phyloP scores from a whole-genome alignment of 2,329 filamentous ascomycete species.

The Neurospora crassa region DNA sequence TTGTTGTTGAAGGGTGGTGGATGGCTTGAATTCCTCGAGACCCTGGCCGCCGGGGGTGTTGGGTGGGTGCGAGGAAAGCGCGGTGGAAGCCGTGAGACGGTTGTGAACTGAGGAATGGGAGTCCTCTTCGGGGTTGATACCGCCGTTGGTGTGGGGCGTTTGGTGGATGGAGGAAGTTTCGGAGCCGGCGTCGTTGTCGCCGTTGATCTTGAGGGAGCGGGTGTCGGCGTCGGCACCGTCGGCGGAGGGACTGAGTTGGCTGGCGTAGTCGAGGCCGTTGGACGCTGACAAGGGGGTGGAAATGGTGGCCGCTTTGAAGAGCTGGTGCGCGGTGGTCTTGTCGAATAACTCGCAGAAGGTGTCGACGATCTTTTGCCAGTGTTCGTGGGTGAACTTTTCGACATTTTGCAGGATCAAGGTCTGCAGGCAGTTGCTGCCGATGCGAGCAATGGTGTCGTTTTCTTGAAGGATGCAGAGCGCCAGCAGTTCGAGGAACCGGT shows the following conservation, averaged over 20 bases:
- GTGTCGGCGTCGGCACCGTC: slow-evolving; percentile 36
- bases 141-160: slow-evolving; percentile 18
- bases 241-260: slow-evolving; percentile 30
- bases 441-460: slow-evolving; percentile 95
- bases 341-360: slow-evolving; percentile 95
- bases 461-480: slow-evolving; percentile 97
- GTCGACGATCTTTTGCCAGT: slow-evolving; percentile 92
- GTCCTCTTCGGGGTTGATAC: slow-evolving; percentile 11
- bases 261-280: slow-evolving; percentile 43
- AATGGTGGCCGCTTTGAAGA: slow-evolving; percentile 74
- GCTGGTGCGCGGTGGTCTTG: slow-evolving; percentile 84
- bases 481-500: slow-evolving; percentile 89
- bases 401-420: slow-evolving; percentile 96
- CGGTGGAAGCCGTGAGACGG: slow-evolving; percentile 12
- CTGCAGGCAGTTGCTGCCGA: slow-evolving; percentile 96
- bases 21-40: slow-evolving; percentile 76
- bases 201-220: slow-evolving; percentile 53
- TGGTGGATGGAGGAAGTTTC: slow-evolving; percentile 46
- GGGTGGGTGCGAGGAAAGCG: slow-evolving; percentile 13
- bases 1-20: slow-evolving; percentile 58
- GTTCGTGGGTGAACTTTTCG: slow-evolving; percentile 72
- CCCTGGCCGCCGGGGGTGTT: slow-evolving; percentile 23
- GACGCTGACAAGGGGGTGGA: slow-evolving; percentile 40
- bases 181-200: slow-evolving; percentile 30
- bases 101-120: slow-evolving; percentile 9